These are phyloP conservation scores for Aciculoconidium aculeatum DNA, from an alignment of 805 yeast species.

Conservation along the genomic window DNA sequence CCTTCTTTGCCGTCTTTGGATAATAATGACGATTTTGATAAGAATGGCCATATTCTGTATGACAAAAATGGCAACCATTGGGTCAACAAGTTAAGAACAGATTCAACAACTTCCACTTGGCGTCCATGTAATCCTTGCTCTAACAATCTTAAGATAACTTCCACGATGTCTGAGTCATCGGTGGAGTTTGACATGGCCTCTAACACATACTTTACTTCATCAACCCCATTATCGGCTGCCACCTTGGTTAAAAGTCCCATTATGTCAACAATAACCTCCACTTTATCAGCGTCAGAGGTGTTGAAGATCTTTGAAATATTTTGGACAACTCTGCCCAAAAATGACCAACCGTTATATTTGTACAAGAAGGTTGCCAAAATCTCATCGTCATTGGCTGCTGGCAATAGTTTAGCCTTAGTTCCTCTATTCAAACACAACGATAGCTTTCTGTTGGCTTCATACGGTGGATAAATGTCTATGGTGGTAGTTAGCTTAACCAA, in stretches of 20 bases:
- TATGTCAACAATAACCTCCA: conserved; percentile 41
- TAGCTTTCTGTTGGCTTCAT: conserved; percentile 42
- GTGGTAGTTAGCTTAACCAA: conserved; percentile 44
- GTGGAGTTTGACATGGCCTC: conserved; percentile 43
- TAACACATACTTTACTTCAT: conserved; percentile 18
- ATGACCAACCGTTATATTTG: conserved; percentile 81
- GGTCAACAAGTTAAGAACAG: conserved; percentile 45
- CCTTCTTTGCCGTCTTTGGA: conserved; percentile 61
- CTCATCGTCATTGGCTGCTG: conserved; percentile 33
- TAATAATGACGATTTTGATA: conserved; percentile 61
- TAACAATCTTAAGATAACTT: conserved; percentile 57
- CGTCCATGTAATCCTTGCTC: conserved; percentile 62
- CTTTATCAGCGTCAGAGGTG: conserved; percentile 30
- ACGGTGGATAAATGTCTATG: conserved; percentile 51
- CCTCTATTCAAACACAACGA: conserved; percentile 41
- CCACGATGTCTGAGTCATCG: conserved; percentile 54
- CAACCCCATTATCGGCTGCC: conserved; percentile 32
- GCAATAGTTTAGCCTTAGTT: conserved; percentile 68
- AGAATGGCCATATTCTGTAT: conserved; percentile 71
- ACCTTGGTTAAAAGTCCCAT: conserved; percentile 47
- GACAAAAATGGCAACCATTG: conserved; percentile 47
- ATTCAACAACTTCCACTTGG: conserved; percentile 38
- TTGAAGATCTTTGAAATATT: conserved; percentile 44
- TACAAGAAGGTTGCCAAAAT: conserved; percentile 60
- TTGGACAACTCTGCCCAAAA: conserved; percentile 72